Conservation (phyloP, 768 basidiomycete genomes). For the Tubosaeta sp. region DNA sequence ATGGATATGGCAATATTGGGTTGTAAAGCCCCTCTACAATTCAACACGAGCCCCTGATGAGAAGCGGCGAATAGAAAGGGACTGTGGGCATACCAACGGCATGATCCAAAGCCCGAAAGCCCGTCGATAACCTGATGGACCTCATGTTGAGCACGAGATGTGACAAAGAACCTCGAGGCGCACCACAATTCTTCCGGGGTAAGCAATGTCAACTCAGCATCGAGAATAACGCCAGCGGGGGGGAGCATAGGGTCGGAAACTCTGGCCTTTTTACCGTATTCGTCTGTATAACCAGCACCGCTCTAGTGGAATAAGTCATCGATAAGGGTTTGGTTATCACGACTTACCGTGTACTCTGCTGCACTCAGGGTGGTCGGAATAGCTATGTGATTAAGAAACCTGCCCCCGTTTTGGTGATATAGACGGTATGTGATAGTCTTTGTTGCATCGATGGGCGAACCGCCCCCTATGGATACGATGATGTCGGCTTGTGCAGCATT, state of each 20-base stretch:
- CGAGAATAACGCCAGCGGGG: slow-evolving; percentile 72
- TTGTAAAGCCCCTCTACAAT: slow-evolving; percentile 55
- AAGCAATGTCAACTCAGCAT: slow-evolving; percentile 65
- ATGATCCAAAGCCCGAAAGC: slow-evolving; percentile 76
- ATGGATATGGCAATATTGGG: slow-evolving; percentile 48
- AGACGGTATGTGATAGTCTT: slow-evolving; percentile 68
- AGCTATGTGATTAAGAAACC: slow-evolving; percentile 62
- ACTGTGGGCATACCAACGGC: slow-evolving; percentile 53
- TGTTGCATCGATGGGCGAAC: slow-evolving; percentile 74
- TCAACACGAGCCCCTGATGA: background rate
- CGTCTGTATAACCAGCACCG: slow-evolving; percentile 68
- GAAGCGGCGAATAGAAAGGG: background rate
- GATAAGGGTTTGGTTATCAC: background rate
- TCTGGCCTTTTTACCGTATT: slow-evolving; percentile 57
- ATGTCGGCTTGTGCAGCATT: slow-evolving; percentile 57
- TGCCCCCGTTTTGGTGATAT: slow-evolving; percentile 51
- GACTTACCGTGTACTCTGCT: slow-evolving; percentile 63
- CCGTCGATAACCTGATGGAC: slow-evolving; percentile 63
- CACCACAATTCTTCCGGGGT: slow-evolving; percentile 78
- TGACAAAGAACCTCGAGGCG: slow-evolving; percentile 5
- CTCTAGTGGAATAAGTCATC: slow-evolving; percentile 34
- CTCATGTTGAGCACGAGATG: slow-evolving; percentile 11
- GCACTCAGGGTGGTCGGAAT: slow-evolving; percentile 82
- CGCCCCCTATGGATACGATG: slow-evolving; percentile 73
- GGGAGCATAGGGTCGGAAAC: slow-evolving; percentile 55